Evolutionary conservation across 2,329 filamentous ascomycete genomes (phyloP).

Genomic region (Aureobasidium sp.): DNA sequence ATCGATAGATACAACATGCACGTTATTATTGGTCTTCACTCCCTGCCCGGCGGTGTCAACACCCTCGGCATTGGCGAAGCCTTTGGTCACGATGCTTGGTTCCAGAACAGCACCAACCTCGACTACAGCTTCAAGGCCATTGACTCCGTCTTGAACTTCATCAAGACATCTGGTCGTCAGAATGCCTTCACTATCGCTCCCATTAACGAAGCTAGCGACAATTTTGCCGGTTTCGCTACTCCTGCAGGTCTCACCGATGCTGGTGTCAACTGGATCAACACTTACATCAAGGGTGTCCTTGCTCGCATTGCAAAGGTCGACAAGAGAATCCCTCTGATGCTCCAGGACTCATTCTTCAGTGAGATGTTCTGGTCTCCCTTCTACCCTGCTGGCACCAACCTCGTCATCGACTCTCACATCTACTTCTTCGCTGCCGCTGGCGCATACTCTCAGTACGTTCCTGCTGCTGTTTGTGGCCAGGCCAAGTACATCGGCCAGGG

Average conservation of each 20-base stretch:
- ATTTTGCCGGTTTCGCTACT: constrained; percentile 27
- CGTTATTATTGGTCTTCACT: constrained; percentile 28
- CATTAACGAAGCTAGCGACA: constrained; percentile 32
- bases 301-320: constrained; percentile 20
- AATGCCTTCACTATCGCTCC: constrained; percentile 28
- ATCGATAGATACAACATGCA: constrained; percentile 30
- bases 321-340: constrained; percentile 25
- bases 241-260: constrained; percentile 23
- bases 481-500: constrained; percentile 16
- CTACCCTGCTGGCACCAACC: constrained; percentile 20
- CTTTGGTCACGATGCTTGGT: constrained; percentile 26
- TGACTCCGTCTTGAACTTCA: constrained; percentile 26
- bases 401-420: constrained; percentile 26
- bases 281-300: constrained; percentile 26
- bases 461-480: constrained; percentile 22
- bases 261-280: constrained; percentile 25
- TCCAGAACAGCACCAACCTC: constrained; percentile 27
- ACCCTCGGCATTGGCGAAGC: constrained; percentile 19
- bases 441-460: constrained; percentile 21
- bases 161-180: constrained; percentile 22
- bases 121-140: constrained; percentile 26
- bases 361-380: constrained; percentile 22
- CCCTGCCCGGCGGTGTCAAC: constrained; percentile 26
- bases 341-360: constrained; percentile 25
- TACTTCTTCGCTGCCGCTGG: constrained; percentile 25